Evolutionary conservation across 768 basidiomycete species (phyloP).

Genomic region (Trametes elegans): DNA sequence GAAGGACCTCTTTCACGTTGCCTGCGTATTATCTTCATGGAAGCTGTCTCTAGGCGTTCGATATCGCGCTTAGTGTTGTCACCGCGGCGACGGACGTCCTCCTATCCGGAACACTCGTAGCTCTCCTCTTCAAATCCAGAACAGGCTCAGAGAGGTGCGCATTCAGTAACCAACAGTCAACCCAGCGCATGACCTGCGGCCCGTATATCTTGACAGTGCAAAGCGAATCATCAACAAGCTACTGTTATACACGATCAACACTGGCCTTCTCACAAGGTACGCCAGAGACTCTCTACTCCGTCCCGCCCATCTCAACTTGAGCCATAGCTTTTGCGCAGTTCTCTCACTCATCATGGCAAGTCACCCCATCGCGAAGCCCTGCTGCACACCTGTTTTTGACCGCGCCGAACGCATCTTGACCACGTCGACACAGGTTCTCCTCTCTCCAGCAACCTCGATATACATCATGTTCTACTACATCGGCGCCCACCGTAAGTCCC

Average conservation of each 20-base stretch:
- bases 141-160: slow-evolving; percentile 1
- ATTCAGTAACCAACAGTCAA: neutral
- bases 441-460: neutral
- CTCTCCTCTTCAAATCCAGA: neutral
- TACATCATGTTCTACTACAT: slow-evolving; percentile 13
- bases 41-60: neutral
- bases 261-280: slow-evolving; percentile 4
- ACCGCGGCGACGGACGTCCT: slow-evolving; percentile 9
- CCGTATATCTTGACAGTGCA: neutral
- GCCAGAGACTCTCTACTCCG: neutral
- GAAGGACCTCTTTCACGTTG: too few relatives aligned
- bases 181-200: too few relatives aligned
- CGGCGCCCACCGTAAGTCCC: slow-evolving; percentile 2
- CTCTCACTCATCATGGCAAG: slow-evolving; percentile 2
- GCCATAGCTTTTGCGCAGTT: slow-evolving; percentile 2
- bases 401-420: too few relatives aligned
- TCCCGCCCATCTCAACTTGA: neutral
- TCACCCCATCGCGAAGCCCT: neutral
- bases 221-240: slow-evolving; percentile 11
- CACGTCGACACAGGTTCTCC: neutral
- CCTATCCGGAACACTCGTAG: slow-evolving; percentile 4
- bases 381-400: too few relatives aligned
- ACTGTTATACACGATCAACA: slow-evolving; percentile 11
- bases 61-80: slow-evolving; percentile 2
- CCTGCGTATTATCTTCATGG: neutral